Evolutionary conservation across 2,329 filamentous ascomycete genomes (phyloP), one percentile per base, ranked within the genome.

Genomic region (Curvularia sp.): DNA sequence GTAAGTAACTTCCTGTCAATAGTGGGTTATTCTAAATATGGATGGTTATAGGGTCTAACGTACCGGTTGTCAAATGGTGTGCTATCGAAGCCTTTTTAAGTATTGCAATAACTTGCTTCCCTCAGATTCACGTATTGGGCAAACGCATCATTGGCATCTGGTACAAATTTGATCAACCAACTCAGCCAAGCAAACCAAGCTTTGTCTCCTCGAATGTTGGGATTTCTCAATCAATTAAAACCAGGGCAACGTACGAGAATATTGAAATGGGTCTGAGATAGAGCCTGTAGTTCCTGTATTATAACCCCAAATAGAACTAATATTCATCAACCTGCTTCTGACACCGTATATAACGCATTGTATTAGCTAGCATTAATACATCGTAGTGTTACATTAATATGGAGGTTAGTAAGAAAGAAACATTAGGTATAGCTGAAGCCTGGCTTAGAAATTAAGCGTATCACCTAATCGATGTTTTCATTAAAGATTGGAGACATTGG

Each of bases 51-150:
- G 45, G 27, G 27, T 13, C 27, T 8, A 19, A 15, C 45, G 18
- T 48, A 4, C n/a, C 10, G 2, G n/a, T 34, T 3, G 28, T 34
- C 3, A 48, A 48, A 23, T 48, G 45, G 45, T 48, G 27, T 15
- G 45, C 18, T 7, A 48, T 48, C 3, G 45, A 48, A 34, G 28
- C 27, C 18, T 48, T 34, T 21, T 21, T 48, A 5, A 48, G 45
- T n/a, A 48, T 48, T 13, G 45, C 45, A 32, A 7, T 48, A 30
- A 48, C 45, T 9, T 48, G 45, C 18, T 48, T 48, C 18, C 45
- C 45, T 13, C 45, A 48, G 19, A 48, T 48, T 3, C 45, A 48
- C 12, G 5, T 34, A 18, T 28, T 48, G 8, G 18, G 13, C 10
- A 48, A 48, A 34, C 27, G 27, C 28, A 34, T 48, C n/a, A 19